These are phyloP conservation scores for Cenchrus purpureus DNA, from an alignment of 176 grass and related monocot genomes.

Conservation along the genomic window DNA sequence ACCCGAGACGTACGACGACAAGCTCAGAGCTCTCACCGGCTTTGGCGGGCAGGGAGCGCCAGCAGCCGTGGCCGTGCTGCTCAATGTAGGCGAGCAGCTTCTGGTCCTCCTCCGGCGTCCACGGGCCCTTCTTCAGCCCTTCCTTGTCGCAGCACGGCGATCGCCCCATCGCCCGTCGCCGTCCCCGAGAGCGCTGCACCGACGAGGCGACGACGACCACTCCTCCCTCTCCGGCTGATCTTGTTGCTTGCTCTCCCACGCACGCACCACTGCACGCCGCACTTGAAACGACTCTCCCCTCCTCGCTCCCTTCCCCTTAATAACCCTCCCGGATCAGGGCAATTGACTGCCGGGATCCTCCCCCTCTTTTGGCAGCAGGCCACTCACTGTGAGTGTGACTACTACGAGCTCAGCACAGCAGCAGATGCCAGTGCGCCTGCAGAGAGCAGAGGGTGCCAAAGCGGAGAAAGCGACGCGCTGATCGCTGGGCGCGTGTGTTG, in stretches of 20 bases:
- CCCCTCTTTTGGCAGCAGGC: slow-evolving; percentile 18
- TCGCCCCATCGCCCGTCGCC: slow-evolving; percentile 62
- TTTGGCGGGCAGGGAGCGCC: slow-evolving; percentile 65
- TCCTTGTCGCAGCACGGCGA: slow-evolving; percentile 95
- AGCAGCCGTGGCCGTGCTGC: slow-evolving; percentile 81
- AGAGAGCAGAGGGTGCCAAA: slow-evolving; percentile 43
- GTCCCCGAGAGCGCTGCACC: neutral
- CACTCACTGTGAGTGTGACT: neutral
- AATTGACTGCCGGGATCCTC: slow-evolving; percentile 56
- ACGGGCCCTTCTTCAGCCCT: slow-evolving; percentile 91
- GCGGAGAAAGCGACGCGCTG: slow-evolving; percentile 36
- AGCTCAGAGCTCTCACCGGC: slow-evolving; percentile 29
- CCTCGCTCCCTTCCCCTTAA: neutral
- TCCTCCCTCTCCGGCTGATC: neutral
- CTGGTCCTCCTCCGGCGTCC: slow-evolving; percentile 96
- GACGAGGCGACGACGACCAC: neutral
- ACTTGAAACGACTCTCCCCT: neutral
- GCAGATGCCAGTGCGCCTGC: slow-evolving; percentile 12
- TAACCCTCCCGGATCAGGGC: slow-evolving; percentile 18
- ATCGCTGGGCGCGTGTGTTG: neutral
- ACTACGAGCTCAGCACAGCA: neutral
- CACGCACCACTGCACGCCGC: neutral
- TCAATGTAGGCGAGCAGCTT: slow-evolving; percentile 96
- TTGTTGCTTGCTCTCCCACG: neutral
- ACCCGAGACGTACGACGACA: neutral